Evolutionary conservation across 768 basidiomycete genomes (phyloP).

Genomic region (Rhizopogon vinicolor): DNA sequence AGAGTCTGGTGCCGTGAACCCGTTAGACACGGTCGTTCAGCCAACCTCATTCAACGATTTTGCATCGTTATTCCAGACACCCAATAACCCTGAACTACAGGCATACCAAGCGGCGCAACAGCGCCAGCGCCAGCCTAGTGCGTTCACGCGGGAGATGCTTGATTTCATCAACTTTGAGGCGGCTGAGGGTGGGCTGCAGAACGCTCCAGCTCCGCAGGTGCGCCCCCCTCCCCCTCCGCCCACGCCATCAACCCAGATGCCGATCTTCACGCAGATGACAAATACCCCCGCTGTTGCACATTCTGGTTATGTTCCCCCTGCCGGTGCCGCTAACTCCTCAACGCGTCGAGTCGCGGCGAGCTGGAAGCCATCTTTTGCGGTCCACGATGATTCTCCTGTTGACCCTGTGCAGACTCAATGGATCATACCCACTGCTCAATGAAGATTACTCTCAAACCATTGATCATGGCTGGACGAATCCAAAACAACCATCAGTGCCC

Average conservation of each 20-base stretch:
- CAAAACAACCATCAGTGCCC: conserved; percentile 6
- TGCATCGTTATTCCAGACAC: conserved; percentile 14
- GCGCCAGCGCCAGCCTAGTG: conserved; percentile 15
- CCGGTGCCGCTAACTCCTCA: conserved; percentile 46
- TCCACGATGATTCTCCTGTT: conserved; percentile 16
- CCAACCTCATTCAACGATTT: conserved; percentile 9
- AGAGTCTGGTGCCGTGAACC: neutral
- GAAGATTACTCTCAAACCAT: neutral
- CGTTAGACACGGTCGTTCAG: conserved; percentile 6
- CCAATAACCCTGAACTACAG: conserved; percentile 9
- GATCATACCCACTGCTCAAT: conserved; percentile 16
- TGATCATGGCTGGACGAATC: neutral
- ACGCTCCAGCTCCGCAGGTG: conserved; percentile 17
- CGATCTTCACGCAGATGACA: conserved; percentile 25
- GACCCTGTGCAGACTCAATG: conserved; percentile 29
- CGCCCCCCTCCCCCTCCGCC: conserved; percentile 8
- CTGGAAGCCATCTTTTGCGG: conserved; percentile 33
- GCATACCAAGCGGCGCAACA: conserved; percentile 10
- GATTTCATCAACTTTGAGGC: conserved; percentile 35
- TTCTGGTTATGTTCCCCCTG: conserved; percentile 43
- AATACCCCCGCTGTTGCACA: conserved; percentile 10
- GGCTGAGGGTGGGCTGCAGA: conserved; percentile 8
- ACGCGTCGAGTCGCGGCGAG: conserved; percentile 51
- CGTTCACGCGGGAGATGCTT: conserved; percentile 28
- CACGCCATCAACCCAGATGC: conserved; percentile 13